phyloP scores from a whole-genome alignment of 768 basidiomycete species.

The Leucocoprinus leucothites region DNA sequence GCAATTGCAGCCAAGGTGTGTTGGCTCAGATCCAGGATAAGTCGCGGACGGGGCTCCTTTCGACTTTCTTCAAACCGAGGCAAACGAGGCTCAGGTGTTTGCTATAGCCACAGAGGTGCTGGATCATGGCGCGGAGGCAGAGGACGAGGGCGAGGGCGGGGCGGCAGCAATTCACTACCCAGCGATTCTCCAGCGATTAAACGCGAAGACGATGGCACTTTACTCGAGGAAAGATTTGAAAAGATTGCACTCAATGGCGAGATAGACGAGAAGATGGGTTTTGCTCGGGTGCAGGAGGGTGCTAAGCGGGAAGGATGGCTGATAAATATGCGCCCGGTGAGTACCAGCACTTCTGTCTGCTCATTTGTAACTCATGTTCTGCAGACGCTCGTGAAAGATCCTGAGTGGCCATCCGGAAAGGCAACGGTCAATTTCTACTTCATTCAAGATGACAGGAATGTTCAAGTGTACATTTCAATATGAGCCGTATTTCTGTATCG shows the following conservation, averaged over 20 bases:
- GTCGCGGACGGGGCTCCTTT: constrained; percentile 53
- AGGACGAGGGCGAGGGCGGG: constrained; percentile 52
- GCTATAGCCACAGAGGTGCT: constrained; percentile 46
- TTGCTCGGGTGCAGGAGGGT: constrained; percentile 78
- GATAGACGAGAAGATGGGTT: constrained; percentile 92
- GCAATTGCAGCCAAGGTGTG: neutral
- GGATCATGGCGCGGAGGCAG: constrained; percentile 52
- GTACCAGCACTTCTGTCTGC: constrained; percentile 24
- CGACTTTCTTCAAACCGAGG: constrained; percentile 52
- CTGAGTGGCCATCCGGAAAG: constrained; percentile 79
- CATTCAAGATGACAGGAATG: constrained; percentile 90
- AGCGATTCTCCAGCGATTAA: constrained; percentile 50
- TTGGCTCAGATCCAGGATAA: constrained; percentile 39
- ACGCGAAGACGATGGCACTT: constrained; percentile 89
- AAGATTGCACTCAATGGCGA: constrained; percentile 73
- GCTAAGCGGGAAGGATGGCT: constrained; percentile 84
- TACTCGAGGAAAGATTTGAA: constrained; percentile 84
- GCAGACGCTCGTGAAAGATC: constrained; percentile 84
- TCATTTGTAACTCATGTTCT: neutral
- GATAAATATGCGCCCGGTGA: constrained; percentile 96
- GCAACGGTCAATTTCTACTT: constrained; percentile 97
- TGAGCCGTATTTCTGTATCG: constrained; percentile 93
- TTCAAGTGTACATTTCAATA: constrained; percentile 93
- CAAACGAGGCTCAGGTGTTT: constrained; percentile 32
- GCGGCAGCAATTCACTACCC: constrained; percentile 30